These are phyloP conservation scores for Wickerhamiella occidentalis DNA, from an alignment of 805 yeast genomes.

Conservation along the genomic window DNA sequence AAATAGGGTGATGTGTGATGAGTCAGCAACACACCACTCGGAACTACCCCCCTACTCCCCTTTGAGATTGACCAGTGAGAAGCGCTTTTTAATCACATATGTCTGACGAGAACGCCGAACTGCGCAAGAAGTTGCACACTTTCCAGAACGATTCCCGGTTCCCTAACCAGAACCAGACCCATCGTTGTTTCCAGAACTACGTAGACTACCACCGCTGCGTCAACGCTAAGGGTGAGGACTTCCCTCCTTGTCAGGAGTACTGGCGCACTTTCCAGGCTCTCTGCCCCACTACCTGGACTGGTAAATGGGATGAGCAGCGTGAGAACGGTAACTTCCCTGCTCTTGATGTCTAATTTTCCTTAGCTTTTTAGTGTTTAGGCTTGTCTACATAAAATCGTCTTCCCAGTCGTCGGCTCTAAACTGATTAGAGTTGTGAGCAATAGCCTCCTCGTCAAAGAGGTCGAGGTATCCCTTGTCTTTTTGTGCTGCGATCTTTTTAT, in stretches of 20 bases:
- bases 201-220: constrained; percentile 97
- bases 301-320: constrained; percentile 34
- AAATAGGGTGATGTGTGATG: neutral
- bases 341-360: constrained; percentile 16
- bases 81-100: constrained; percentile 12
- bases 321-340: constrained; percentile 46
- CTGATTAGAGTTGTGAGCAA: constrained; percentile 36
- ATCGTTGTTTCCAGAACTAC: constrained; percentile 96
- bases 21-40: constrained; percentile 4
- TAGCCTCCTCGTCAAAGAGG: constrained; percentile 36
- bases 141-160: constrained; percentile 81
- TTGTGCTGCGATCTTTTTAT: constrained; percentile 25
- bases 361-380: neutral
- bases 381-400: constrained; percentile 40
- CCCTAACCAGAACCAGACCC: constrained; percentile 95
- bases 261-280: constrained; percentile 75
- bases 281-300: constrained; percentile 31
- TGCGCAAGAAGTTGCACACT: constrained; percentile 22
- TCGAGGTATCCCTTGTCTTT: constrained; percentile 38
- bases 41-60: no score
- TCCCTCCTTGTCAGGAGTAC: constrained; percentile 94
- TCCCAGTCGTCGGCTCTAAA: constrained; percentile 42
- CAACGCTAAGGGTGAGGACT: constrained; percentile 93
- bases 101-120: constrained; percentile 17
- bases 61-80: neutral